A percentile compares a stretch with the other conserved stretches of the same genome.
Conservation (phyloP, 164 flowering plant species). For the Hamamelis virginiana region DNA sequence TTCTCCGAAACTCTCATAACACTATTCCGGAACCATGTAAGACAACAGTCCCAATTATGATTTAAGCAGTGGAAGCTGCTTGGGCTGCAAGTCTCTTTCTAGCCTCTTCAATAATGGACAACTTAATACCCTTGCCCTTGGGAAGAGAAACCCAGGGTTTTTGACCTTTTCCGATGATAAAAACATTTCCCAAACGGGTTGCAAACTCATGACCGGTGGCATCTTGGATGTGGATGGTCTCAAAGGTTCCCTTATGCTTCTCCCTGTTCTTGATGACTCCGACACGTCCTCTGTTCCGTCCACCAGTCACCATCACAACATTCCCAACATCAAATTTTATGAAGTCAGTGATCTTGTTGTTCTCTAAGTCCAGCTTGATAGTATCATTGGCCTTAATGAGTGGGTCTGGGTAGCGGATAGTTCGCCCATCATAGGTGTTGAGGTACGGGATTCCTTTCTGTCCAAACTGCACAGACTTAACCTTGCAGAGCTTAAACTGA, state of each 20-base stretch:
- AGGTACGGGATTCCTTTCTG: constrained; percentile 77
- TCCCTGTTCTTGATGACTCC: constrained; percentile 75
- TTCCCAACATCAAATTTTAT: constrained; percentile 82
- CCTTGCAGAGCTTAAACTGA: constrained; percentile 82
- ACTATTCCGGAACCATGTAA: not conserved
- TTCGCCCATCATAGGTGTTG: constrained; percentile 76
- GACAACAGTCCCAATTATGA: no score
- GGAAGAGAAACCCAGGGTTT: constrained; percentile 60
- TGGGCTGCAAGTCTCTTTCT: constrained; percentile 46
- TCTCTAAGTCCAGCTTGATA: constrained; percentile 66
- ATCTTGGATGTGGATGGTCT: constrained; percentile 72
- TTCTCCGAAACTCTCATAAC: not conserved
- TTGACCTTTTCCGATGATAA: constrained; percentile 50
- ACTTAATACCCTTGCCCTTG: constrained; percentile 61
- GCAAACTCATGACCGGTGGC: constrained; percentile 74
- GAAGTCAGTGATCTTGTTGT: constrained; percentile 61
- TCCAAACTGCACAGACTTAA: constrained; percentile 61
- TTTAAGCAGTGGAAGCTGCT: constrained; percentile 32
- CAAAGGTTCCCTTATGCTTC: constrained; percentile 77
- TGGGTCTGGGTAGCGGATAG: constrained; percentile 82
- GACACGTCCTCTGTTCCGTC: constrained; percentile 75
- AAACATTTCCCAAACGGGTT: constrained; percentile 71
- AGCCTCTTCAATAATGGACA: constrained; percentile 58
- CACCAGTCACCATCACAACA: constrained; percentile 86
- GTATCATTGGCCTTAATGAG: constrained; percentile 77